Evolutionary conservation across 2,329 filamentous ascomycete genomes (phyloP), one percentile per base, ranked within the genome.

Genomic region (Blumeriella jaapii): DNA sequence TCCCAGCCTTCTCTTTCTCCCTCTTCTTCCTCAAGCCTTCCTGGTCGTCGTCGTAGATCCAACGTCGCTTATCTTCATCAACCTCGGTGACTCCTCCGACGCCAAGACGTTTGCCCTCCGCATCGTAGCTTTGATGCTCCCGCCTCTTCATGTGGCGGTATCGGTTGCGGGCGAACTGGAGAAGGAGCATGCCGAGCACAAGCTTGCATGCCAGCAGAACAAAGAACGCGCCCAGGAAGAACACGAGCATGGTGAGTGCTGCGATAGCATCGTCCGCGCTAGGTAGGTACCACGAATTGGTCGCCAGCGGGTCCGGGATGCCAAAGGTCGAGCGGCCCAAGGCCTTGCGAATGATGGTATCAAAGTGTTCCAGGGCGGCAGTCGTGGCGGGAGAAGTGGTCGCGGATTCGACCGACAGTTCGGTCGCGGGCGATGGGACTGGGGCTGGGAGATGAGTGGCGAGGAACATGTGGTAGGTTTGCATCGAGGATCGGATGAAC

Each of bases 381-480:
- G 76, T 76, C 41, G 85, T 82, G 5, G 79, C 78, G 0, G 82
- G 81, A 0, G 82, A 87, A 2, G 67, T 63, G 0, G 74, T 65
- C 0, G 54, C 60, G 18, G 73, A 72, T 26, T 83, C 79, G 3
- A 77, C 63, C 3, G 71, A 65, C 10, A 84, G 61, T 5, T 80
- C 71, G 12, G 80, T 78, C 30, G 79, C 71, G 17, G 74, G 65
- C 3, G 77, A 75, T 16, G 77, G 65, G 0, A 84, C 66, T 0
- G 84, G 82, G 6, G 81, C 71, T 0, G 85, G 81, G 20, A 95
- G 68, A 51, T 93, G 79, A 0, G 84, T 87, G 3, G 87, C 83
- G 10, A 96, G 71, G 54, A 96, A 93, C 89, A 96, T 96, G 60
- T 95, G 82, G 59, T 96, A 98, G 5, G 89, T 95, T 57, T 98